phyloP scores from a whole-genome alignment of 768 basidiomycete species.

The Tylopilus rubrobrunneus region DNA sequence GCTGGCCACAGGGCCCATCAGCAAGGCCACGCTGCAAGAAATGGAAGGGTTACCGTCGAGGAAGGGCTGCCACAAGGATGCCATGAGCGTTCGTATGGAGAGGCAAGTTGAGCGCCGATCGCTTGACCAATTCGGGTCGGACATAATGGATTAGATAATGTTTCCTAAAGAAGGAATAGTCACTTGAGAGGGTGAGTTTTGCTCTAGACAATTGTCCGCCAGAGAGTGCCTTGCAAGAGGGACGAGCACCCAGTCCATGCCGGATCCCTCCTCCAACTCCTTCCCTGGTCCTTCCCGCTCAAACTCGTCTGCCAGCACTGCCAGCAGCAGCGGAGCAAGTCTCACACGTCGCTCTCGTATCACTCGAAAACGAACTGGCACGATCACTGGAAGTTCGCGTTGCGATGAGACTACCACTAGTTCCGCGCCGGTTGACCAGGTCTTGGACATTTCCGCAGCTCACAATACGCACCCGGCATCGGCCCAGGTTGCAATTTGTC shows the following conservation, averaged over 20 bases:
- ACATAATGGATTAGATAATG: conserved; percentile 25
- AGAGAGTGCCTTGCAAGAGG: conserved; percentile 19
- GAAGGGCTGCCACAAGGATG: conserved; percentile 11
- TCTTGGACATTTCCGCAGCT: conserved; percentile 29
- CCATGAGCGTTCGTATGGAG: conserved; percentile 3
- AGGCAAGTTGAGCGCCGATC: conserved; percentile 17
- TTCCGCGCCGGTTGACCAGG: conserved; percentile 12
- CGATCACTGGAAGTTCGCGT: conserved; percentile 37
- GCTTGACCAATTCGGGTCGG: background rate
- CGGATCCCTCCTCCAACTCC: conserved; percentile 26
- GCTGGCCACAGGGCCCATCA: conserved; percentile 33
- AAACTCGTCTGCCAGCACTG: conserved; percentile 35
- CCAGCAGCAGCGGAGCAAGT: conserved; percentile 45
- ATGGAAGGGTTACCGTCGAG: conserved; percentile 17
- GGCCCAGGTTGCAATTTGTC: conserved; percentile 1
- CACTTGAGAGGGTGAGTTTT: conserved; percentile 16
- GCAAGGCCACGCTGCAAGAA: background rate
- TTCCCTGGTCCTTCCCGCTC: conserved; percentile 33
- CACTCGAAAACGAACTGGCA: conserved; percentile 51
- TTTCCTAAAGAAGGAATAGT: conserved; percentile 19
- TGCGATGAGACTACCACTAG: conserved; percentile 16
- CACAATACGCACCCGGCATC: conserved; percentile 13
- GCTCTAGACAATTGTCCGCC: conserved; percentile 8
- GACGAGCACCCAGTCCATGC: conserved; percentile 27
- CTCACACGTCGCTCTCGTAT: conserved; percentile 47